A percentile compares a stretch with the other conserved stretches of the same genome.
These are phyloP conservation scores for Scheffersomyces insectosa DNA, from an alignment of 1,139 yeast species.

Conservation along the genomic window DNA sequence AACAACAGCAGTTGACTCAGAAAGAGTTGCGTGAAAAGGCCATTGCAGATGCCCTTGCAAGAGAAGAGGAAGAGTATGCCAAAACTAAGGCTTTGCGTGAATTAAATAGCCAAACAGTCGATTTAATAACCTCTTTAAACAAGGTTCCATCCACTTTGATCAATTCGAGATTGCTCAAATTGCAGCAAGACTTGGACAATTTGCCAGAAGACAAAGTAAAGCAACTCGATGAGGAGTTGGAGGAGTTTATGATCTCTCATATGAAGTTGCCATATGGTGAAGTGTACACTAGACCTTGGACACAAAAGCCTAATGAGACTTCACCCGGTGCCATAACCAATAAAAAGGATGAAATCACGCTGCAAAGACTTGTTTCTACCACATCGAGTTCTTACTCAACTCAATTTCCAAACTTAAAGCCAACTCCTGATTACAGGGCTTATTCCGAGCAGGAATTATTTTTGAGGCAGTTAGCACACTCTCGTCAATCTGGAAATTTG, in stretches of 20 bases:
- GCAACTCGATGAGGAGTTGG: conserved; percentile 45
- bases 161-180: conserved; percentile 28
- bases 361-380: conserved; percentile 28
- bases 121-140: conserved; percentile 35
- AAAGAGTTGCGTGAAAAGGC: conserved; percentile 42
- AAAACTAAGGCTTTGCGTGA: conserved; percentile 39
- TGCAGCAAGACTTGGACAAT: conserved; percentile 31
- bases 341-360: conserved; percentile 8
- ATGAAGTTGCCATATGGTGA: conserved; percentile 38
- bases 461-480: conserved; percentile 63
- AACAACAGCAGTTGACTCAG: conserved; percentile 17
- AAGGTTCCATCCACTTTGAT: conserved; percentile 35
- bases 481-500: conserved; percentile 47
- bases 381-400: conserved; percentile 31
- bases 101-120: conserved; percentile 29
- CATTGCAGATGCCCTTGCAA: conserved; percentile 46
- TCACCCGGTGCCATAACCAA: background rate
- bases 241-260: conserved; percentile 37
- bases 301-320: conserved; percentile 7
- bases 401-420: conserved; percentile 42
- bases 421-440: conserved; percentile 45
- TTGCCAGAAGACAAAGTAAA: conserved; percentile 36
- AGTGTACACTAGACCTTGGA: conserved; percentile 40
- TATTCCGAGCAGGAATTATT: conserved; percentile 77
- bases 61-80: conserved; percentile 43